These are phyloP conservation scores for Ophiostoma populinum DNA, from an alignment of 2,329 filamentous ascomycete genomes.

Conservation along the genomic window DNA sequence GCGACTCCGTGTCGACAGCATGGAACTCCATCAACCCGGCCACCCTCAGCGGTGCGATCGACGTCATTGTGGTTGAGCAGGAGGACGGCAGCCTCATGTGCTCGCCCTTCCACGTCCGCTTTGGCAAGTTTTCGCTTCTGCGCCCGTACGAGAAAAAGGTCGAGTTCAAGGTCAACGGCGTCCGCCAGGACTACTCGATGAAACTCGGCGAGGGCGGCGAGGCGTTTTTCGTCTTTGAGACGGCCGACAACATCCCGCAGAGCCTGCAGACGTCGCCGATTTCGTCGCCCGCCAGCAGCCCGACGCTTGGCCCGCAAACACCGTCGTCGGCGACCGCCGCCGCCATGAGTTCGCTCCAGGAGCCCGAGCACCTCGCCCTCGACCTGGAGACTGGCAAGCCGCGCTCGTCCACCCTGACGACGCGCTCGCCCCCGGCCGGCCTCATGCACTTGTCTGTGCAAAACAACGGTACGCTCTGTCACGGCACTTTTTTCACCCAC, in stretches of 20 bases:
- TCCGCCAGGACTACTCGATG: constrained; percentile 90
- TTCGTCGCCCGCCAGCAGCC: constrained; percentile 77
- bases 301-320: constrained; percentile 38
- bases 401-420: constrained; percentile 21
- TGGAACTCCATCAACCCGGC: constrained; percentile 99
- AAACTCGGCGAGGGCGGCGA: constrained; percentile 95
- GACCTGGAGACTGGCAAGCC: constrained; percentile 27
- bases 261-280: constrained; percentile 88
- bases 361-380: constrained; percentile 54
- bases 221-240: constrained; percentile 98
- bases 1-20: constrained; percentile 89
- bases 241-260: constrained; percentile 77
- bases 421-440: constrained; percentile 23
- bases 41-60: constrained; percentile 91
- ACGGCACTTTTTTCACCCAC: too few species aligned
- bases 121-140: constrained; percentile 93
- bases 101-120: constrained; percentile 95
- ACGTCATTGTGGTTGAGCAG: constrained; percentile 95
- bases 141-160: constrained; percentile 98
- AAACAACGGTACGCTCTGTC: constrained; percentile 23
- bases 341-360: constrained; percentile 32
- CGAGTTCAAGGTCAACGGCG: constrained; percentile 87
- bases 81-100: constrained; percentile 80
- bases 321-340: constrained; percentile 15
- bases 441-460: constrained; percentile 22